Base-by-base conservation (phyloP, 2,329 filamentous ascomycete species). In the Rhinocladiella similis region DNA sequence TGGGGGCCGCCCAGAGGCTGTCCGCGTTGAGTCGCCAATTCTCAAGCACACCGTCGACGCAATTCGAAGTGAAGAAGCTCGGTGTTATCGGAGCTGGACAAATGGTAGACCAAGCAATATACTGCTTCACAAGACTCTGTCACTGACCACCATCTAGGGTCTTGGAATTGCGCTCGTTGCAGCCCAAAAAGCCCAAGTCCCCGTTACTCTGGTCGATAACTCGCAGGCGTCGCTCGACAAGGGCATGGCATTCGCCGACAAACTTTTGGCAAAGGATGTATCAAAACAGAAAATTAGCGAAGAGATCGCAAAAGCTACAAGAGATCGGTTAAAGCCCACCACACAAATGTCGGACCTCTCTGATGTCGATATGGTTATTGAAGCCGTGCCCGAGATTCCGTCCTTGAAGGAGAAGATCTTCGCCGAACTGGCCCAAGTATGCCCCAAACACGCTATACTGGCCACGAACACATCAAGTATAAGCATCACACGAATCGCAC, bases 401-500 rank as follows among this genome's bases (percentile, higher is more conserved):
- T 80, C 87, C 50, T 83, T 99, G 62, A 99, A 99, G 76, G 85
- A 86, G 63, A 85, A 86, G 63, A 95, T 99, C 64, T 99, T 99
- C 76, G 78, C 84, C 63, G 82, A 88, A 68, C 82, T 99, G 10
- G 91, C 92, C 5, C 77, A 89, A 66, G 86, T 96, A 65, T 92
- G 89, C 65, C 87, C 91, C 10, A 79, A 86, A 50, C 91, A 97
- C 70, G 85, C 94, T 57, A 90, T 99, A 66, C 83, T 99, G 35
- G 93, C 94, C 4, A 99, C 94, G 61, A 99, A 99, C 78, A 99
- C 94, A 5, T 96, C 91, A n/a, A 96, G 91, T 60, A 99, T 99
- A 71, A 93, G 90, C 59, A 97, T 99, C 72, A 99, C 94, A 42
- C 89, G 88, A 69, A 97, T 99, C 67, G 94, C 94, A 18, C 59